These are phyloP conservation scores for Cyclotella baltica DNA, from an alignment of 108 stramenopile genomes.

Conservation along the genomic window DNA sequence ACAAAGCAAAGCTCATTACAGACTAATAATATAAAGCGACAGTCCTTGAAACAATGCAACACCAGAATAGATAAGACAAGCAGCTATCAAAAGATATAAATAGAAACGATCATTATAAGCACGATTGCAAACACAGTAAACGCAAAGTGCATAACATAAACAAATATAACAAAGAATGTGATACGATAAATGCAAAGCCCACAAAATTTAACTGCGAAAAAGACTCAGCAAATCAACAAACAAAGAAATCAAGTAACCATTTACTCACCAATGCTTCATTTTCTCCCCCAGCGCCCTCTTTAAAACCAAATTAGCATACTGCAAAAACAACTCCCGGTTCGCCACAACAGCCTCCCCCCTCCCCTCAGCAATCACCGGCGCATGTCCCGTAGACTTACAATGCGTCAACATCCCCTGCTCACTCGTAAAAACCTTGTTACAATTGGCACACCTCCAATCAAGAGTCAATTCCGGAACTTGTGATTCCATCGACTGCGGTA, in stretches of 20 bases:
- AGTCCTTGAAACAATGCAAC: too few species aligned
- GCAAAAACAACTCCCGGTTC: slow-evolving; percentile 41
- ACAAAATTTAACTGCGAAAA: not conserved
- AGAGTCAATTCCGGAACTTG: slow-evolving; percentile 31
- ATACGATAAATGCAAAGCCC: not conserved
- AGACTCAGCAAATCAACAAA: too few species aligned
- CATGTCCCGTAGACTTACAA: slow-evolving; percentile 57
- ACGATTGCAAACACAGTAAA: too few species aligned
- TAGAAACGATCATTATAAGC: too few species aligned
- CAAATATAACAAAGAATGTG: too few species aligned
- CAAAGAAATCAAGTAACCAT: too few species aligned
- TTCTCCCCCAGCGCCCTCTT: slow-evolving; percentile 62
- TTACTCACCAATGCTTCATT: slow-evolving; percentile 54
- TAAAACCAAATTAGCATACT: slow-evolving; percentile 63
- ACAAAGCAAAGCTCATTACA: too few species aligned
- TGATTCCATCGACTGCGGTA: slow-evolving; percentile 14
- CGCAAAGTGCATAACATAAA: too few species aligned
- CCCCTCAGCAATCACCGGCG: slow-evolving; percentile 23
- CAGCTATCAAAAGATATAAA: too few species aligned
- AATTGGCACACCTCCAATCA: slow-evolving; percentile 48
- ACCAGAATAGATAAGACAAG: too few species aligned
- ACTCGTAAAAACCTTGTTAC: slow-evolving; percentile 53
- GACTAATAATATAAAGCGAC: too few species aligned
- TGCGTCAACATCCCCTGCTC: slow-evolving; percentile 52
- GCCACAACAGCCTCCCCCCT: slow-evolving; percentile 33